Percentiles rank a stretch among this genome's conserved stretches.
Evolutionary conservation across 106 monocot genomes (phyloP).

Genomic region (Allium cepa): DNA sequence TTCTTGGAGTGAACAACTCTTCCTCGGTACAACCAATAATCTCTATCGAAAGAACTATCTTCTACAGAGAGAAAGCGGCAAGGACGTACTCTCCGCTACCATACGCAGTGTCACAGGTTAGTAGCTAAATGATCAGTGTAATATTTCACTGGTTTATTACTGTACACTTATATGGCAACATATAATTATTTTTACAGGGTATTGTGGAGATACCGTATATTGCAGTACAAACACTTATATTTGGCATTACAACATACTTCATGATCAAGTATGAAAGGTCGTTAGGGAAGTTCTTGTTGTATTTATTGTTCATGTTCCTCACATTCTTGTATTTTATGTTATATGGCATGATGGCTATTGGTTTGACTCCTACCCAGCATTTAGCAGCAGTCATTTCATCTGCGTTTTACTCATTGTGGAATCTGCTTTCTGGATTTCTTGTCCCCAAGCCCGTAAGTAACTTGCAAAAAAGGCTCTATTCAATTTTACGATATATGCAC

Average conservation of each 20-base stretch:
- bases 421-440: slow-evolving; percentile 63
- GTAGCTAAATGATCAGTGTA: slow-evolving; percentile 7
- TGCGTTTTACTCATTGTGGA: slow-evolving; percentile 54
- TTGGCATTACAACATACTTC: slow-evolving; percentile 54
- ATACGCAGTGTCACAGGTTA: slow-evolving; percentile 74
- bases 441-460: slow-evolving; percentile 40
- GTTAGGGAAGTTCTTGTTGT: slow-evolving; percentile 35
- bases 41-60: slow-evolving; percentile 56
- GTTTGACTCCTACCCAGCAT: slow-evolving; percentile 44
- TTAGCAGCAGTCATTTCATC: slow-evolving; percentile 53
- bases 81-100: slow-evolving; percentile 71
- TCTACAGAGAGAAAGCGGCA: slow-evolving; percentile 57
- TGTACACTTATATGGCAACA: too few relatives aligned
- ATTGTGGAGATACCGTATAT: slow-evolving; percentile 69
- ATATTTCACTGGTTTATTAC: slow-evolving; percentile 44
- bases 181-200: slow-evolving; percentile 21
- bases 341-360: slow-evolving; percentile 63
- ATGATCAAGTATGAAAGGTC: slow-evolving; percentile 52
- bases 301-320: slow-evolving; percentile 48
- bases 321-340: slow-evolving; percentile 60
- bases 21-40: slow-evolving; percentile 53
- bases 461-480: neutral
- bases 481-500: neutral
- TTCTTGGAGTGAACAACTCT: slow-evolving; percentile 58
- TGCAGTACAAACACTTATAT: slow-evolving; percentile 34